phyloP scores from a whole-genome alignment of 306 rosid genomes.

The Cotoneaster glaucophyllus region DNA sequence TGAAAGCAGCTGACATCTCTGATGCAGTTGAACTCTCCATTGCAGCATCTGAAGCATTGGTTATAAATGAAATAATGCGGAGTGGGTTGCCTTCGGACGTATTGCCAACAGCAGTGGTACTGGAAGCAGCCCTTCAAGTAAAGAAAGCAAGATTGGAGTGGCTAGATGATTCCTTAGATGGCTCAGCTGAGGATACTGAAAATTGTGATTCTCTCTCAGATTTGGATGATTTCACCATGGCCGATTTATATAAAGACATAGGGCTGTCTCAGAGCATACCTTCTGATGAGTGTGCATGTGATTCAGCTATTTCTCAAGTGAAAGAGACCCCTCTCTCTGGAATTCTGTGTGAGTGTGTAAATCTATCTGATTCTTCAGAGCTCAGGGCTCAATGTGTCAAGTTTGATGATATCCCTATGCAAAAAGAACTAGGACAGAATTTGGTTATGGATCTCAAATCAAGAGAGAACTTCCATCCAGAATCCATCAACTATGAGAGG shows the following conservation, averaged over 20 bases:
- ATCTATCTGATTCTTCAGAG: constrained; percentile 16
- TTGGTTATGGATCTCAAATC: constrained; percentile 24
- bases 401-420: constrained; percentile 22
- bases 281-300: constrained; percentile 19
- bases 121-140: constrained; percentile 73
- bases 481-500: constrained; percentile 30
- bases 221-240: constrained; percentile 68
- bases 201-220: constrained; percentile 67
- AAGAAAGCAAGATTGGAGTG: constrained; percentile 59
- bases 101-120: constrained; percentile 38
- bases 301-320: constrained; percentile 25
- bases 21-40: constrained; percentile 67
- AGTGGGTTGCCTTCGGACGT: constrained; percentile 33
- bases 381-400: constrained; percentile 23
- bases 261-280: constrained; percentile 43
- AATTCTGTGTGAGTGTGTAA: constrained; percentile 17
- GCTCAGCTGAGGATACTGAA: constrained; percentile 33
- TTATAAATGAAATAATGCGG: constrained; percentile 58
- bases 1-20: constrained; percentile 35
- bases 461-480: constrained; percentile 15
- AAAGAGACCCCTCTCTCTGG: constrained; percentile 39
- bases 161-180: constrained; percentile 35
- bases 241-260: constrained; percentile 64
- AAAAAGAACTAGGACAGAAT: constrained; percentile 24
- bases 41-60: constrained; percentile 88